A percentile compares a stretch with the other conserved stretches of the same genome.
Evolutionary conservation across 495 filamentous ascomycete genomes (phyloP).

Genomic region (Chaetomium cochliodes): DNA sequence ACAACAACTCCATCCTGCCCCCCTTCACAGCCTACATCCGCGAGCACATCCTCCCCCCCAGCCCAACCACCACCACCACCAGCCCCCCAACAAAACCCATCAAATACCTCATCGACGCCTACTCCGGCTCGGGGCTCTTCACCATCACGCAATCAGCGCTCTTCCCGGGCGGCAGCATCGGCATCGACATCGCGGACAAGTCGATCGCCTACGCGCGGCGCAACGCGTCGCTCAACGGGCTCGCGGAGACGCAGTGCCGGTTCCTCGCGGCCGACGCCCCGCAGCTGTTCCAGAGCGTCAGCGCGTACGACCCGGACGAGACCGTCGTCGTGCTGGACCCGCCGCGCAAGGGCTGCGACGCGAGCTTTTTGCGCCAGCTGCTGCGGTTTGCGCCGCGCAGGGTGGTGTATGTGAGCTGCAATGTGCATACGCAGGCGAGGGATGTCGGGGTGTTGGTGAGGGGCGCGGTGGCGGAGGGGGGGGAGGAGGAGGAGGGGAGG

Average conservation of each 20-base stretch:
- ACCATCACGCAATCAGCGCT: conserved; percentile 85
- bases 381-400: conserved; percentile 69
- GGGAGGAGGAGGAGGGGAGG: conserved; percentile 32
- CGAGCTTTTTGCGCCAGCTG: conserved; percentile 77
- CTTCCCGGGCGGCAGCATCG: conserved; percentile 55
- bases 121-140: conserved; percentile 96
- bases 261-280: conserved; percentile 87
- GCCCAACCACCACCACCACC: conserved; percentile 27
- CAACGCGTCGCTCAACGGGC: conserved; percentile 75
- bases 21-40: conserved; percentile 89
- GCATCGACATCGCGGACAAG: conserved; percentile 57
- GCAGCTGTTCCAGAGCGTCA: conserved; percentile 69
- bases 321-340: conserved; percentile 92
- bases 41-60: conserved; percentile 63
- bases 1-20: conserved; percentile 98
- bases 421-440: conserved; percentile 94
- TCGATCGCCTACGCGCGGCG: conserved; percentile 71
- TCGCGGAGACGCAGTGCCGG: conserved; percentile 55
- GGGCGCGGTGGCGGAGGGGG: conserved; percentile 42
- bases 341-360: conserved; percentile 90
- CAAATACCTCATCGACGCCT: conserved; percentile 90
- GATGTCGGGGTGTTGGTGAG: conserved; percentile 83
- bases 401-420: conserved; percentile 92
- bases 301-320: conserved; percentile 67
- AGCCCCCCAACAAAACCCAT: conserved; percentile 40